Conservation (phyloP, 805 yeast species). For the Tetrapisispora taiwanensis region DNA sequence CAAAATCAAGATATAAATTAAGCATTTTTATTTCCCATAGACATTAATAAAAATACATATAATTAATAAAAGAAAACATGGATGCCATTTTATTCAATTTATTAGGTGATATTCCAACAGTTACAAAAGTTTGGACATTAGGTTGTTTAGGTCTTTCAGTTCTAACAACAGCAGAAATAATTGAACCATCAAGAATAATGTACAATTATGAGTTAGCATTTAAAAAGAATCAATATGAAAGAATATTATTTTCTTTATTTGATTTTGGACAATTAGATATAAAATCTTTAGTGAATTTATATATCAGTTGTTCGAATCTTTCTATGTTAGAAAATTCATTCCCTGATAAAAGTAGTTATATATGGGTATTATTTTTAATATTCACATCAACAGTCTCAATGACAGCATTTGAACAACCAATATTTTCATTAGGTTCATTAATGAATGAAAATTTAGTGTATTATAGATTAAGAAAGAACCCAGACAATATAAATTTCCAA, state of each 20-base stretch:
- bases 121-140: slow-evolving; percentile 32
- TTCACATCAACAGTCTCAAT: slow-evolving; percentile 12
- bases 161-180: slow-evolving; percentile 27
- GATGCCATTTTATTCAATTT: slow-evolving; percentile 23
- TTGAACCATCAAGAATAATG: slow-evolving; percentile 26
- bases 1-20: too few species aligned
- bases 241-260: slow-evolving; percentile 32
- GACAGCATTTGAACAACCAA: slow-evolving; percentile 21
- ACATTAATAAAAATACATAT: too few species aligned
- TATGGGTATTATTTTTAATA: slow-evolving; percentile 17
- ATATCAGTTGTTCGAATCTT: slow-evolving; percentile 16
- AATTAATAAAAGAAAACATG: slow-evolving; percentile 11
- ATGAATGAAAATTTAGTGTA: slow-evolving; percentile 23
- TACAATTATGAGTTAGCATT: slow-evolving; percentile 33
- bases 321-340: slow-evolving; percentile 22
- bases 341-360: slow-evolving; percentile 14
- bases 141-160: slow-evolving; percentile 31
- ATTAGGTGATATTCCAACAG: slow-evolving; percentile 30
- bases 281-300: slow-evolving; percentile 16
- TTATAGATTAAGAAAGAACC: slow-evolving; percentile 17
- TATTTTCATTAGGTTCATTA: slow-evolving; percentile 18
- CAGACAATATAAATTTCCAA: slow-evolving; percentile 12
- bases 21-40: too few species aligned
- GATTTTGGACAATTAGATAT: slow-evolving; percentile 29
- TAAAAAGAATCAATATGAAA: slow-evolving; percentile 30